Base-by-base conservation (phyloP, 306 rosid species). In the Trifolium subterraneum region DNA sequence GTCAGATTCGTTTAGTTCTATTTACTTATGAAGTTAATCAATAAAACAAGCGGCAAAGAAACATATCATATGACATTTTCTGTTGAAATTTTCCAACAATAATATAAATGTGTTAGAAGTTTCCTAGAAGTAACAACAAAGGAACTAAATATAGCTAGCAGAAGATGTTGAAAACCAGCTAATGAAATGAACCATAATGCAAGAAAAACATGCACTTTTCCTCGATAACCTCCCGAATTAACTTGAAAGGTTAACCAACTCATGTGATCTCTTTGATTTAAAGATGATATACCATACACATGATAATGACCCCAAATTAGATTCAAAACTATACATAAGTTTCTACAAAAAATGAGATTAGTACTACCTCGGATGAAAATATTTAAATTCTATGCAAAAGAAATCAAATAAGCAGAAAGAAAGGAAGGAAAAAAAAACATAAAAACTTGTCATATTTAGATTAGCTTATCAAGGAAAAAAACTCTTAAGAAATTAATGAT, bases 261-360 rank as follows among this genome's bases (percentile, higher is more conserved):
- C 86, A 73, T 76, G 85, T 81, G 86, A 76, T 42, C 61, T 79
- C 72, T 44, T 81, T 54, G 81, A 88, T 78, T 66, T 68, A 39
- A 59, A 51, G 39, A 55, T n/a, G 23, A 59, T 39, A 74, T 8
- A 31, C 27, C 55, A 50, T 39, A 64, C 51, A n/a, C 18, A 18
- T 11, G 45, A 63, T 45, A 18, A 48, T 35, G 13, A 47, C 50
- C 45, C 47, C 42, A 71, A 56, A 27, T n/a, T 31, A 29, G 48
- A n/a, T n/a, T n/a, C n/a, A n/a, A n/a, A n/a, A n/a, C n/a, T n/a
- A n/a, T n/a, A n/a, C n/a, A n/a, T n/a, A n/a, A n/a, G n/a, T n/a
- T n/a, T n/a, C n/a, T n/a, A n/a, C n/a, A n/a, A n/a, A n/a, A n/a
- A n/a, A n/a, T n/a, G n/a, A n/a, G n/a, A n/a, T n/a, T n/a, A n/a